Evolutionary conservation across 1,284 basidiomycete genomes (phyloP), one percentile per base, ranked within the genome.

Genomic region (Flammula alnicola): DNA sequence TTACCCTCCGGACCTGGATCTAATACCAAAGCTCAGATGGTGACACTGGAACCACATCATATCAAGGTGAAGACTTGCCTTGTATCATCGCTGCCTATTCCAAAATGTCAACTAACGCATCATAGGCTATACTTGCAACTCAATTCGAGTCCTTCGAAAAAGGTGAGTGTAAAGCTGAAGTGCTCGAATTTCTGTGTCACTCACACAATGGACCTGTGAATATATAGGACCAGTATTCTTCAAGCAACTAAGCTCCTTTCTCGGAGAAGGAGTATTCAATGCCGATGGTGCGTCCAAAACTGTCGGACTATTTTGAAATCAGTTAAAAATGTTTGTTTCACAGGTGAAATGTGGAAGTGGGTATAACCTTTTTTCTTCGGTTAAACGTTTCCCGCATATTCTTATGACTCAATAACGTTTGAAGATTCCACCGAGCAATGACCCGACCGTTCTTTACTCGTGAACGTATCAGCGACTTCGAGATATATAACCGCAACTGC

Each of bases 361-460:
- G 67, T 46, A 3, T n/a, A n/a, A n/a, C n/a, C n/a, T n/a, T n/a
- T n/a, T n/a, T n/a, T n/a, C n/a, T n/a, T n/a, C n/a, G n/a, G n/a
- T n/a, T n/a, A n/a, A n/a, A n/a, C n/a, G n/a, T n/a, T n/a, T n/a
- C 11, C 10, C 27, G n/a, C 4, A 10, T 17, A 39, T 30, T 8
- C 31, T 5, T 14, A 4, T 2, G 5, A 30, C 39, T 17, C 11
- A 37, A 35, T 12, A n/a, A 26, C 26, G 33, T 33, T 29, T 20
- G 22, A 2, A 80, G 77, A 53, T 79, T 79, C 58, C 79, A 81
- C 55, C 76, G 79, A 4, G 54, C 66, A 5, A 76, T 80, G 64
- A 74, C 76, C 0, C 69, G 78, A 1, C 79, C 79, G 0, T 79
- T 79, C 61, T 81, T 82, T 63, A 74, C 62, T 53, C 66, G 67